Evolutionary conservation across 225 moss, liverwort and hornwort genomes (phyloP), one percentile per base, ranked within the genome.

Genomic region (Rhytidiadelphus loreus): DNA sequence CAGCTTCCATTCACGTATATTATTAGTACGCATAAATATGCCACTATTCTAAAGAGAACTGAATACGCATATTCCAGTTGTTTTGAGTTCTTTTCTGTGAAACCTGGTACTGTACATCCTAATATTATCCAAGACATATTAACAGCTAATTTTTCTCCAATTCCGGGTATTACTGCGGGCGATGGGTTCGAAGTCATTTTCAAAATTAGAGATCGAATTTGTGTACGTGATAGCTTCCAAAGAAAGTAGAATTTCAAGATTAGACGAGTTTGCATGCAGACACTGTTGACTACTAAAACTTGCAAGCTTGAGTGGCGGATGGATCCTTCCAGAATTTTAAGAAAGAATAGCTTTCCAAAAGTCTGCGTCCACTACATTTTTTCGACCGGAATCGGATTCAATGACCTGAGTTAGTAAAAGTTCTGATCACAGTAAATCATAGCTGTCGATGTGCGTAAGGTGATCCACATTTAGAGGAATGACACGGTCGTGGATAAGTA

Each of bases 291-390:
- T 24, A 37, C 9, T 55, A 5, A 11, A 8, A 19, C 10, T 4
- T 30, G 3, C 10, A n/a, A 53, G 77, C 14, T 15, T 1, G 6
- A n/a, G 16, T 14, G 10, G 9, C 8, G 16, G 2, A 17, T 16
- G 6, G n/a, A 25, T 7, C 6, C 11, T 17, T 2, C 1, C n/a
- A 16, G n/a, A 17, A 56, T n/a, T 16, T 26, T 11, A 11, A 2
- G 25, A 11, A 37, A 23, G 22, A 15, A 77, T 16, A 25, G 6
- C 6, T 6, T 55, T 55, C 9, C 77, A 8, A 2, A 37, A 15
- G 2, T 6, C 37, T 48, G 32, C 16, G 26, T 24, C 5, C 16
- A n/a, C n/a, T n/a, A n/a, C n/a, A n/a, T n/a, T n/a, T n/a, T n/a
- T n/a, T n/a, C n/a, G n/a, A n/a, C n/a, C n/a, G n/a, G n/a, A n/a